Percentiles rank a stretch among this genome's conserved stretches.
These are phyloP conservation scores for Haplosporangium sp. DNA, from an alignment of 371 early-diverging fungal species.

Conservation along the genomic window DNA sequence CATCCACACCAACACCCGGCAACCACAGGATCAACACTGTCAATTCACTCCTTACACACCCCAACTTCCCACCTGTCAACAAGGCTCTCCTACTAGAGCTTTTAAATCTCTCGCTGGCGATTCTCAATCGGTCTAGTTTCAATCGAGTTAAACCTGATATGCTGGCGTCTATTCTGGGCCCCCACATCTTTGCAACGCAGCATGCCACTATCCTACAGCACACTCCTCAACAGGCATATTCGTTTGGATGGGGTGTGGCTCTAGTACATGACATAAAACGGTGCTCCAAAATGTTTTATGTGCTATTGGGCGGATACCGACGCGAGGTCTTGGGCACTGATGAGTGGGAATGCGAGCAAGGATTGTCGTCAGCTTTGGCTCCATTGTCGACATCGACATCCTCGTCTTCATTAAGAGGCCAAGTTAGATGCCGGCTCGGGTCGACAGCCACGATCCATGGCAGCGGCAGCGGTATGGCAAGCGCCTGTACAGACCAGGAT, in stretches of 20 bases:
- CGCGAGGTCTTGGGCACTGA: slow-evolving; percentile 37
- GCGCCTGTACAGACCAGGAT: slow-evolving; percentile 1
- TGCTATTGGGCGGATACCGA: slow-evolving; percentile 46
- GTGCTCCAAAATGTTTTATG: slow-evolving; percentile 52
- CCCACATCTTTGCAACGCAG: slow-evolving; percentile 48
- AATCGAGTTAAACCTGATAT: slow-evolving; percentile 47
- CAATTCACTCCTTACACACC: slow-evolving; percentile 42
- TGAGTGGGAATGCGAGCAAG: slow-evolving; percentile 40
- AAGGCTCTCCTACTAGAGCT: slow-evolving; percentile 46
- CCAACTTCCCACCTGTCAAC: slow-evolving; percentile 48
- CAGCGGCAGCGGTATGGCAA: slow-evolving; percentile 3
- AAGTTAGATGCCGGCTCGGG: slow-evolving; percentile 41
- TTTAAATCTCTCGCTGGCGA: slow-evolving; percentile 44
- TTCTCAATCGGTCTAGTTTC: slow-evolving; percentile 50
- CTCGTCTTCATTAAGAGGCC: slow-evolving; percentile 11
- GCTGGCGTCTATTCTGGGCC: slow-evolving; percentile 50
- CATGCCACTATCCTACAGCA: slow-evolving; percentile 51
- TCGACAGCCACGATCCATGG: slow-evolving; percentile 31
- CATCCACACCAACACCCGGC: slow-evolving; percentile 28
- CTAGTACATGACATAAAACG: slow-evolving; percentile 49
- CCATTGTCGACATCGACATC: slow-evolving; percentile 5
- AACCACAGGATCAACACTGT: slow-evolving; percentile 45
- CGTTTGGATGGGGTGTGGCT: slow-evolving; percentile 49
- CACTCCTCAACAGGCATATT: slow-evolving; percentile 48
- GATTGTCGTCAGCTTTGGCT: no score